Evolutionary conservation across 805 yeast species (phyloP), one percentile per base, ranked within the genome.

Genomic region (Hanseniaspora lindneri): DNA sequence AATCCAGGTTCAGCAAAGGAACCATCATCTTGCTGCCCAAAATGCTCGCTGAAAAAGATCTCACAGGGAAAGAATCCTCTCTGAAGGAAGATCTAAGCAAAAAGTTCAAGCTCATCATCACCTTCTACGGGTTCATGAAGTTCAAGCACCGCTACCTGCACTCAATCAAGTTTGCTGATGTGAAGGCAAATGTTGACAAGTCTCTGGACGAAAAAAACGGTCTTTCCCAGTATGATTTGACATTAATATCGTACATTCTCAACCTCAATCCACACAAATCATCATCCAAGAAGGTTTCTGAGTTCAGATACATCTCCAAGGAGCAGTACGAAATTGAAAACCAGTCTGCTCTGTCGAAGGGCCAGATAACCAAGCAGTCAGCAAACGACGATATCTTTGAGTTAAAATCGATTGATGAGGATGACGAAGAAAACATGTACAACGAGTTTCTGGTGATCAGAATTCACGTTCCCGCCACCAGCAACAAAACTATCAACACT

Each of bases 241-340:
- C 44, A 2, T 25, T 37, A 4, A 39, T 47, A 3, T 2, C 41
- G 14, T 40, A 33, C 24, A 27, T 47, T 16, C 16, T 47, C 3
- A 47, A 47, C 19, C 19, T 33, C 7, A 23, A 17, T 24, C 4
- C 33, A n/a, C 17, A 14, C 16, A 4, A 30, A 23, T 4, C 39
- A 32, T 27, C 23, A 5, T 10, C 21, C 44, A 39, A 14, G 71
- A 66, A 57, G 87, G 7, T 60, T 42, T 74, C 83, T 11, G 66
- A 77, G 2, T 79, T 79, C 56, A 83, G 77, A 44, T 88, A 83
- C 60, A 78, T 82, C 39, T 95, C 88, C 60, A 86, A 81, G 59
- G 80, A 80, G 56, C 88, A 79, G 28, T 49, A 41, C 19, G 52
- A 49, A 24, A 24, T 49, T n/a, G 52, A 49, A 39, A 49, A 49